phyloP scores from a whole-genome alignment of 768 basidiomycete species.

The Pisolithus marmoratus region DNA sequence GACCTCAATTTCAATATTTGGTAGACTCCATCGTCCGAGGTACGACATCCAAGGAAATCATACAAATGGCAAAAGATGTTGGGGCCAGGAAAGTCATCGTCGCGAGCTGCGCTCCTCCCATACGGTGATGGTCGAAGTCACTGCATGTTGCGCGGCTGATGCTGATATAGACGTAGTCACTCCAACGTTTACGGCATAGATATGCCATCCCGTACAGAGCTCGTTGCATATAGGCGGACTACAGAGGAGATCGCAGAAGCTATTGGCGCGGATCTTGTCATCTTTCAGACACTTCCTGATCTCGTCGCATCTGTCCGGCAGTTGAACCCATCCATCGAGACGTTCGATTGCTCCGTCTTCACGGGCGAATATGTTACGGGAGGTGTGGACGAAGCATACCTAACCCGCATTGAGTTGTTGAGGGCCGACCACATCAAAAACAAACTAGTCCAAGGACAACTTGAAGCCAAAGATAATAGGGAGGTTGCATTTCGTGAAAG shows the following conservation, averaged over 20 bases:
- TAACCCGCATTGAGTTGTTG: conserved; percentile 65
- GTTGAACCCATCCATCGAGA: conserved; percentile 68
- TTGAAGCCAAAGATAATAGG: conserved; percentile 16
- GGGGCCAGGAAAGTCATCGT: conserved; percentile 95
- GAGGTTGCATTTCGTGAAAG: conserved; percentile 24
- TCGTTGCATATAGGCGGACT: conserved; percentile 80
- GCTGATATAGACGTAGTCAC: conserved; percentile 39
- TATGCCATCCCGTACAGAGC: conserved; percentile 94
- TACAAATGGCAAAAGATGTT: conserved; percentile 99
- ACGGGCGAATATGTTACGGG: conserved; percentile 97
- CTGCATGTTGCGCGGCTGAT: background rate
- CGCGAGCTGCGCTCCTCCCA: conserved; percentile 95
- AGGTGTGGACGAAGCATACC: conserved; percentile 79
- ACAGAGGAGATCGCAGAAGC: conserved; percentile 64
- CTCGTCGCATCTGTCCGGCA: conserved; percentile 81
- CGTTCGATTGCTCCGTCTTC: conserved; percentile 97
- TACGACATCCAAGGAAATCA: conserved; percentile 96
- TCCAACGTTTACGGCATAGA: conserved; percentile 99
- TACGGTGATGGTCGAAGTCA: conserved; percentile 46
- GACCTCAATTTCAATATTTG: background rate
- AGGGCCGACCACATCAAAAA: conserved; percentile 79
- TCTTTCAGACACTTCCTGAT: conserved; percentile 91
- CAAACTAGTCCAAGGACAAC: conserved; percentile 34
- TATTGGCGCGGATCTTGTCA: conserved; percentile 93
- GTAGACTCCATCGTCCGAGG: conserved; percentile 97